phyloP scores from a whole-genome alignment of 108 stramenopile genomes.

The Schizochytrium sp. region DNA sequence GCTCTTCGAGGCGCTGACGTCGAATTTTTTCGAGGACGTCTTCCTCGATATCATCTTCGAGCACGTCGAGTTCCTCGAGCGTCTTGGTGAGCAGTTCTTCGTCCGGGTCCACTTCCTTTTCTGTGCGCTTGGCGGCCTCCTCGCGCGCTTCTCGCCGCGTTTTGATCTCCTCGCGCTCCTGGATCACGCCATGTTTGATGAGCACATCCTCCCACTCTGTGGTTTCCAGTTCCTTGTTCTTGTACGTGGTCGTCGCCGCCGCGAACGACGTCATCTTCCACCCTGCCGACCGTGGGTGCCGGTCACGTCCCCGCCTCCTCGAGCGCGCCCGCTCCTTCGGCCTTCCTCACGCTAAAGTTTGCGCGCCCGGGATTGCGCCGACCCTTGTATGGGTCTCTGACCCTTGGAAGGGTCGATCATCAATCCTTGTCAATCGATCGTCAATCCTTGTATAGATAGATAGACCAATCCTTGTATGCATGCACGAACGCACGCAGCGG shows the following conservation, averaged over 20 bases:
- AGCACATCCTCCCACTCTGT: constrained; percentile 14
- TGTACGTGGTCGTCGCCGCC: not conserved
- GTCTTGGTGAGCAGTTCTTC: not conserved
- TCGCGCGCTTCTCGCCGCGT: not conserved
- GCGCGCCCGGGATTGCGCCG: too few species aligned
- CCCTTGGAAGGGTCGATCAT: too few species aligned
- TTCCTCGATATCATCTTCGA: not conserved
- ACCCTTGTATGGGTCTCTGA: too few species aligned
- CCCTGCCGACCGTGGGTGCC: too few species aligned
- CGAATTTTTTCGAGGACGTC: not conserved
- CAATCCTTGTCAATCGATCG: too few species aligned
- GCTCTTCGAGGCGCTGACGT: constrained; percentile 29
- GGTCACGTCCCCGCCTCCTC: too few species aligned
- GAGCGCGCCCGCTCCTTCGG: too few species aligned
- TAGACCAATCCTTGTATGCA: too few species aligned
- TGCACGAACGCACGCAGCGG: too few species aligned
- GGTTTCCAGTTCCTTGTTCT: not conserved
- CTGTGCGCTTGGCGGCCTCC: not conserved
- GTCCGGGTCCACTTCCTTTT: not conserved
- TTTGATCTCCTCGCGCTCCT: not conserved
- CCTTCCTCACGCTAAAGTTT: too few species aligned
- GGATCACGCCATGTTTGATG: not conserved
- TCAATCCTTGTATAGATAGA: too few species aligned
- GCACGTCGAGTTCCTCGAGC: not conserved
- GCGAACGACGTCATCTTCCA: not conserved